These are phyloP conservation scores for Stellera chamaejasme DNA, from an alignment of 345 rosid species.

Conservation along the genomic window DNA sequence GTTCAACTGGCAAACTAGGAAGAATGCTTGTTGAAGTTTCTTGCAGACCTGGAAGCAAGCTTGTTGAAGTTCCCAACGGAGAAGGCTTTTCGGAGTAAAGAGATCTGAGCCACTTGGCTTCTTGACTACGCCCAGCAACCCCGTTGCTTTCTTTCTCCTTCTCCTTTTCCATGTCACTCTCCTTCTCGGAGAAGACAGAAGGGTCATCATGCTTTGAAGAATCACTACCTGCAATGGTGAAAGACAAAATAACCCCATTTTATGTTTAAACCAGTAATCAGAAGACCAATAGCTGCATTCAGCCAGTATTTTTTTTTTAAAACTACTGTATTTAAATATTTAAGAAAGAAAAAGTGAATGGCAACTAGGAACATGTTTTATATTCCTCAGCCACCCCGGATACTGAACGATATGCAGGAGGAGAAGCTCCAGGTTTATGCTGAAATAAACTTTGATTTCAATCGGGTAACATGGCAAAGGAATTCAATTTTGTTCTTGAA, in stretches of 20 bases:
- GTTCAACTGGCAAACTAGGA: conserved; percentile 39
- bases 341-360: too few relatives aligned
- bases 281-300: too few relatives aligned
- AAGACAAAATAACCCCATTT: neutral
- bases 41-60: conserved; percentile 24
- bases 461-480: too few relatives aligned
- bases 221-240: conserved; percentile 57
- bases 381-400: too few relatives aligned
- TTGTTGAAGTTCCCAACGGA: conserved; percentile 43
- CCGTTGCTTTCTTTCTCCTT: conserved; percentile 42
- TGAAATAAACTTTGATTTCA: too few relatives aligned
- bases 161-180: conserved; percentile 44
- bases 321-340: too few relatives aligned
- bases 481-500: too few relatives aligned
- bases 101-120: conserved; percentile 47
- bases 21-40: conserved; percentile 46
- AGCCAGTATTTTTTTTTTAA: too few relatives aligned
- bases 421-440: too few relatives aligned
- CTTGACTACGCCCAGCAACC: conserved; percentile 47
- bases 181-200: conserved; percentile 33
- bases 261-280: too few relatives aligned
- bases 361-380: too few relatives aligned
- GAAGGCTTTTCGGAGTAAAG: conserved; percentile 48
- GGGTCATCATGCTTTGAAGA: conserved; percentile 33
- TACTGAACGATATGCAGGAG: too few relatives aligned